These are phyloP conservation scores for Gentiana straminea DNA, from an alignment of 257 asterid species.

Conservation along the genomic window DNA sequence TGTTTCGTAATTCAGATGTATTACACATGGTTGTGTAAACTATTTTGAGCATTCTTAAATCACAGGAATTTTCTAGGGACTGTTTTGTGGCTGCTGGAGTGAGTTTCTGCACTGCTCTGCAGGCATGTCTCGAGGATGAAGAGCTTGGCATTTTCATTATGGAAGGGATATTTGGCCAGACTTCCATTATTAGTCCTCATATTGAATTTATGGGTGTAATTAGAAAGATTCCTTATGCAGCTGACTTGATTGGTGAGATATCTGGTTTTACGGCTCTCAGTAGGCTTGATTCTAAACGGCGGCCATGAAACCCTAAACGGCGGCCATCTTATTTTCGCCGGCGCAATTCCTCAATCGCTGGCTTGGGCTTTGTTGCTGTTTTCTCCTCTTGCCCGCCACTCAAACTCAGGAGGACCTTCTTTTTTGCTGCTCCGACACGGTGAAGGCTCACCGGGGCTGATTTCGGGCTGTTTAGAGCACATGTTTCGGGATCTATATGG, in stretches of 20 bases:
- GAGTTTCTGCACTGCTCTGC: conserved; percentile 74
- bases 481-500: too few relatives aligned
- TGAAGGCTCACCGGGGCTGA: too few relatives aligned
- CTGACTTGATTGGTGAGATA: conserved; percentile 49
- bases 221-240: conserved; percentile 39
- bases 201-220: conserved; percentile 25
- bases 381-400: too few relatives aligned
- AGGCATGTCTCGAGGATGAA: conserved; percentile 49
- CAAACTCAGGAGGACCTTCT: too few relatives aligned
- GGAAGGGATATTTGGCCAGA: conserved; percentile 55
- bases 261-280: conserved; percentile 44
- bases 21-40: conserved; percentile 37
- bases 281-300: too few relatives aligned
- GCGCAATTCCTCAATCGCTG: too few relatives aligned
- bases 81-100: conserved; percentile 97
- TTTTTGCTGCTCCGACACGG: too few relatives aligned
- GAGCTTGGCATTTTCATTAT: conserved; percentile 69
- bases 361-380: too few relatives aligned
- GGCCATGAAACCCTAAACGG: too few relatives aligned
- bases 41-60: conserved; percentile 55
- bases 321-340: too few relatives aligned
- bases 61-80: conserved; percentile 73
- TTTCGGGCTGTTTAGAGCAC: too few relatives aligned
- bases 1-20: conserved; percentile 16
- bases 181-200: conserved; percentile 19